Conservation (phyloP, 306 rosid genomes). For the Hippophae rhamnoides region DNA sequence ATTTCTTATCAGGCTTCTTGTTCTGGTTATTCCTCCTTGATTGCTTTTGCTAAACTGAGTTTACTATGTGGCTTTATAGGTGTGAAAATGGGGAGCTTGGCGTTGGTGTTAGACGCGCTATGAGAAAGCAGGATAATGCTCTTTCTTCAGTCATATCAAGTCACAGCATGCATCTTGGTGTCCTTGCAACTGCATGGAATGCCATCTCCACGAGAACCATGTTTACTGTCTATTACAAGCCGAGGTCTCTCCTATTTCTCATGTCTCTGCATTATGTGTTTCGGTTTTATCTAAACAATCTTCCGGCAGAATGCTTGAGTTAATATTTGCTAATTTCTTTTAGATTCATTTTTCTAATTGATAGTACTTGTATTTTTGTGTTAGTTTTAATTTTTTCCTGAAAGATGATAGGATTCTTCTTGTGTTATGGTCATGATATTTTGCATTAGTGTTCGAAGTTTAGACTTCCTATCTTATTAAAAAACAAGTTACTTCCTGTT, state of each 20-base stretch:
- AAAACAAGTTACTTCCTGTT: too few relatives aligned
- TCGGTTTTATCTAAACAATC: too few relatives aligned
- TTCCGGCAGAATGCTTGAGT: too few relatives aligned
- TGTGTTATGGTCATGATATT: too few relatives aligned
- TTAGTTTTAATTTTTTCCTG: too few relatives aligned
- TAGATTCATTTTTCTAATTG: too few relatives aligned
- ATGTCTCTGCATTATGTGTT: background rate
- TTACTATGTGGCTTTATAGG: slow-evolving; percentile 25
- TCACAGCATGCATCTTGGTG: slow-evolving; percentile 99
- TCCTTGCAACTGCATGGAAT: slow-evolving; percentile 98
- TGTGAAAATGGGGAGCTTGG: slow-evolving; percentile 97
- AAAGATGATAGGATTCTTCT: too few relatives aligned
- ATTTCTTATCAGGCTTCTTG: background rate
- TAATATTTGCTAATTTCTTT: too few relatives aligned
- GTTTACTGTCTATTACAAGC: slow-evolving; percentile 95
- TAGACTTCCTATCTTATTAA: background rate
- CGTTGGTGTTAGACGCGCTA: slow-evolving; percentile 96
- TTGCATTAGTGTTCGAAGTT: too few relatives aligned
- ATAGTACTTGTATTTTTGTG: too few relatives aligned
- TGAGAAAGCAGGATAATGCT: slow-evolving; percentile 83
- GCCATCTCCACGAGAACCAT: slow-evolving; percentile 72
- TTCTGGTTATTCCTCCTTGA: background rate
- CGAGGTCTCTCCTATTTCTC: slow-evolving; percentile 47
- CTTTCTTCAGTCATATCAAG: slow-evolving; percentile 93
- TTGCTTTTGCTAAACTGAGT: background rate